A percentile compares a stretch with the other conserved stretches of the same genome.
phyloP scores from a whole-genome alignment of 2,329 filamentous ascomycete genomes.

The Colletotrichum trifolii region DNA sequence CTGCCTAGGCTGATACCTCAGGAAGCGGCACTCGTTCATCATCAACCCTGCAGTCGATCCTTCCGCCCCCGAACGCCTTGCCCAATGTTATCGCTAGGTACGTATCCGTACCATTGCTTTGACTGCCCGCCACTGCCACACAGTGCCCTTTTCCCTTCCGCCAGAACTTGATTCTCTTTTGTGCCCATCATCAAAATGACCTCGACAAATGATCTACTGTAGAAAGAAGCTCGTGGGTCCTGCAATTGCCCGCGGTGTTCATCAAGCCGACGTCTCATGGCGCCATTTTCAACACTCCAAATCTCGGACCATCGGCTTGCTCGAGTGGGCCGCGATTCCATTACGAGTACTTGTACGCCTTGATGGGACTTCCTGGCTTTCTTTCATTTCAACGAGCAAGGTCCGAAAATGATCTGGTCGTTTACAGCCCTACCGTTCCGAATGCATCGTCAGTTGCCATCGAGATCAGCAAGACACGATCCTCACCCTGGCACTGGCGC shows the following conservation, averaged over 20 bases:
- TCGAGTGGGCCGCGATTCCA: neutral
- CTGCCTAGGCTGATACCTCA: too few relatives aligned
- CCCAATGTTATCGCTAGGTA: too few relatives aligned
- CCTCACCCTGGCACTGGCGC: slow-evolving; percentile 2
- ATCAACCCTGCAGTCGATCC: neutral
- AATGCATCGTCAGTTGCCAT: neutral
- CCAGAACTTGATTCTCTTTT: too few relatives aligned
- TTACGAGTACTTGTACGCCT: neutral
- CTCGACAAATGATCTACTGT: too few relatives aligned
- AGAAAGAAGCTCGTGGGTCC: neutral
- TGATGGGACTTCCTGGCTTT: slow-evolving; percentile 4
- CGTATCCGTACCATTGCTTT: too few relatives aligned
- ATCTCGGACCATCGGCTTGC: slow-evolving; percentile 15
- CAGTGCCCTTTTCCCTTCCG: too few relatives aligned
- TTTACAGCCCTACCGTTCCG: slow-evolving; percentile 1
- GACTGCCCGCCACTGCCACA: too few relatives aligned
- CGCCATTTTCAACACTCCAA: slow-evolving; percentile 1
- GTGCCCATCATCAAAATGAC: too few relatives aligned
- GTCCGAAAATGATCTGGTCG: neutral
- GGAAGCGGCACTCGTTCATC: neutral
- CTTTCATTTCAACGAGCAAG: slow-evolving; percentile 6
- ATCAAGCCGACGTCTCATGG: neutral
- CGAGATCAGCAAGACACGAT: slow-evolving; percentile 16
- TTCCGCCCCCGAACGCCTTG: too few relatives aligned
- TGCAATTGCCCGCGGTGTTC: slow-evolving; percentile 9